Evolutionary conservation across 2,329 filamentous ascomycete species (phyloP), one percentile per base, ranked within the genome.

Genomic region (Cercospora sojina): DNA sequence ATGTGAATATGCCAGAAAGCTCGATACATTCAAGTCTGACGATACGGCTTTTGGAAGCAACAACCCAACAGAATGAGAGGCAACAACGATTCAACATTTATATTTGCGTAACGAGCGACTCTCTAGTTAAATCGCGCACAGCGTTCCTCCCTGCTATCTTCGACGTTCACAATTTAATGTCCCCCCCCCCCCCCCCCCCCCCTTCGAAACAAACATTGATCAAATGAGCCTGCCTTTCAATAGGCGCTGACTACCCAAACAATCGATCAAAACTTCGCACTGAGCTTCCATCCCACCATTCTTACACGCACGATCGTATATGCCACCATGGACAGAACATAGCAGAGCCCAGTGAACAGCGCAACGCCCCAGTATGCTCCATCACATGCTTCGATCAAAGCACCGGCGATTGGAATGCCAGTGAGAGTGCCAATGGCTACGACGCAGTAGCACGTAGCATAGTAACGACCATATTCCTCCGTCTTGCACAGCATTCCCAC

Each of bases 401-500:
- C 68, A 4, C 74, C 76, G 25, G 71, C 75, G 51, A 78, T 75
- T 2, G 76, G 75, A 47, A 78, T 75, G 13, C 77, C 70, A 8
- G 72, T 74, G 59, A 78, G 59, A 4, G 71, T 70, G 1, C 72
- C 73, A 47, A 75, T 65, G 13, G 70, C 70, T 0, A 68, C 75
- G 49, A 70, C 72, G 53, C 67, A 72, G 67, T 67, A 80, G 69
- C 65, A 78, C 62, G 75, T 80, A 1, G 77, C 75, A 41, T 76
- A 79, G n/a, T 78, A 75, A 23, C 76, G 75, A 0, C 79, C 79
- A 70, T 82, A 82, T 32, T 80, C 74, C 25, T 77, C 73, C 0
- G 78, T 80, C 2, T 72, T 68, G 65, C 82, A 84, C 6, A 84
- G 75, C 69, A 84, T 81, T 2, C 80, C 81, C 3, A 84, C 75